These are phyloP conservation scores for Erysimum cheiranthoides DNA, from an alignment of 345 rosid genomes.

Conservation along the genomic window DNA sequence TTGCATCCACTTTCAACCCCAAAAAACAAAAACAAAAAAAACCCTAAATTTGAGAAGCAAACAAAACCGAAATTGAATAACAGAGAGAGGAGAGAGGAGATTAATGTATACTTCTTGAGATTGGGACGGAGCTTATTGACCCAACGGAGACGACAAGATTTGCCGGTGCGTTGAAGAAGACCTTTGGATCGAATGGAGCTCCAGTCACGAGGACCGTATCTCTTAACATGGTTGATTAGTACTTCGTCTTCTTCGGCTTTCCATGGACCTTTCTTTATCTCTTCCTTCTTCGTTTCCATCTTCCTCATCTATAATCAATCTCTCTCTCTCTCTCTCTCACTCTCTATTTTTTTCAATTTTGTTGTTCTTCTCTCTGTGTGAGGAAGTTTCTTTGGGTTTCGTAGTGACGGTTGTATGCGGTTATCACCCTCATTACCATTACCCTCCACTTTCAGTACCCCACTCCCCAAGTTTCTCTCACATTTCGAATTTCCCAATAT, in stretches of 20 bases:
- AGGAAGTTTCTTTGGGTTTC: conserved; percentile 30
- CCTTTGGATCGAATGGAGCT: conserved; percentile 99
- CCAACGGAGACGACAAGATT: conserved; percentile 98
- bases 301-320: conserved; percentile 25
- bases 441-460: conserved; percentile 47
- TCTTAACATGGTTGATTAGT: conserved; percentile 68
- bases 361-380: not conserved
- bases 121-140: conserved; percentile 95
- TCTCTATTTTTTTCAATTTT: not conserved
- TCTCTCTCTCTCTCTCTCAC: not conserved
- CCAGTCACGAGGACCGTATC: conserved; percentile 93
- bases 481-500: conserved; percentile 1
- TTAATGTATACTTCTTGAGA: conserved; percentile 62
- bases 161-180: conserved; percentile 80
- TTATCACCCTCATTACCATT: conserved; percentile 46
- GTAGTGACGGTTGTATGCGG: conserved; percentile 56
- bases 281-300: conserved; percentile 57
- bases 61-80: not conserved
- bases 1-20: conserved; percentile 77
- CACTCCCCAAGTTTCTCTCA: conserved; percentile 53
- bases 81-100: not conserved
- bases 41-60: not conserved
- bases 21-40: not conserved
- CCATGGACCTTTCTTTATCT: conserved; percentile 92
- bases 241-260: conserved; percentile 90